Percentiles rank a stretch among this genome's conserved stretches.
Evolutionary conservation across 352 stramenopile species (phyloP).

Genomic region (Phytopythium boreale): DNA sequence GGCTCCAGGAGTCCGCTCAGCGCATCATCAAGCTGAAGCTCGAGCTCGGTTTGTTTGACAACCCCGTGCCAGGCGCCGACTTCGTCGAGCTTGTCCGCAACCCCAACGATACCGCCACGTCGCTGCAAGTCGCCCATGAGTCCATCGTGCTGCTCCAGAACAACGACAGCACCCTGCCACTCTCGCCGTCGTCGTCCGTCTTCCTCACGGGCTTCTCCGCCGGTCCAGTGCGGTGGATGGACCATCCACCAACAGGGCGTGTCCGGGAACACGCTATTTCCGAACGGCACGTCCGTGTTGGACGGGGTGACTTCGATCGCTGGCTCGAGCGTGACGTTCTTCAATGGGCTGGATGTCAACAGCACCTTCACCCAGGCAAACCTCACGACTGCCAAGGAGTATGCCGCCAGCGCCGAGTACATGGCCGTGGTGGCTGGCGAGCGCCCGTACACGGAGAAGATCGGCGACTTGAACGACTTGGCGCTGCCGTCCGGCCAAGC

Average conservation of each 20-base stretch:
- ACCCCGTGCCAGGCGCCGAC: conserved; percentile 46
- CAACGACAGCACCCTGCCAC: conserved; percentile 33
- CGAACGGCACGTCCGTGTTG: conserved; percentile 59
- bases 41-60: conserved; percentile 61
- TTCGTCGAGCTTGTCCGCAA: conserved; percentile 40
- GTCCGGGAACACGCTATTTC: conserved; percentile 60
- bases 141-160: conserved; percentile 83
- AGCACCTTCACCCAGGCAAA: conserved; percentile 37
- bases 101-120: conserved; percentile 35
- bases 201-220: conserved; percentile 49
- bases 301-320: conserved; percentile 38
- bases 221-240: conserved; percentile 59
- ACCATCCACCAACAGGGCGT: conserved; percentile 79
- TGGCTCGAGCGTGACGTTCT: conserved; percentile 26
- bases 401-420: conserved; percentile 39
- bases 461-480: conserved; percentile 72
- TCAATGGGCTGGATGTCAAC: conserved; percentile 41
- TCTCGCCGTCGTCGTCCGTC: conserved; percentile 14
- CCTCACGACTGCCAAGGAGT: conserved; percentile 44
- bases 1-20: conserved; percentile 51
- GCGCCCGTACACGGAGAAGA: conserved; percentile 71
- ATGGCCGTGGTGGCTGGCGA: conserved; percentile 74
- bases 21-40: conserved; percentile 75
- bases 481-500: conserved; percentile 56
- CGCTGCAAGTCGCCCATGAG: conserved; percentile 60